A percentile compares a stretch with the other conserved stretches of the same genome.
These are phyloP conservation scores for Ascocoryne sarcoides DNA, from an alignment of 2,329 filamentous ascomycete genomes.

Conservation along the genomic window DNA sequence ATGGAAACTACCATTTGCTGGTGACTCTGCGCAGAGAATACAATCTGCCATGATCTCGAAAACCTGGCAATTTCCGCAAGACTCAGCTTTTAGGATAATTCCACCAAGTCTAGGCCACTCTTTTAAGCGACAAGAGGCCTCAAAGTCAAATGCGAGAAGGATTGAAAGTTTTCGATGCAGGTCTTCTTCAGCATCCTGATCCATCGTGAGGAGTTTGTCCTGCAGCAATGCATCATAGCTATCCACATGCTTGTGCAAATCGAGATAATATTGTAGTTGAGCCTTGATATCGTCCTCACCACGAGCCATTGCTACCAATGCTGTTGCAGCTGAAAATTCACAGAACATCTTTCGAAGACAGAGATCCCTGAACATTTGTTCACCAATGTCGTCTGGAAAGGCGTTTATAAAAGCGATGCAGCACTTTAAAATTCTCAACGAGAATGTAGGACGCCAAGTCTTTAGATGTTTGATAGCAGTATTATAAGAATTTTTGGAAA, in stretches of 20 bases:
- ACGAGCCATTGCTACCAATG: slow-evolving; percentile 43
- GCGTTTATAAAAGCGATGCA: slow-evolving; percentile 44
- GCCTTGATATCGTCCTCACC: slow-evolving; percentile 39
- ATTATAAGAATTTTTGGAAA: slow-evolving; percentile 76
- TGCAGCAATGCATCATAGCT: slow-evolving; percentile 45
- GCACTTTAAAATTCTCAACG: slow-evolving; percentile 47
- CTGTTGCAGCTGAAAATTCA: slow-evolving; percentile 54
- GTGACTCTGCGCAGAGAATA: slow-evolving; percentile 45
- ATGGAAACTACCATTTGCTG: slow-evolving; percentile 38
- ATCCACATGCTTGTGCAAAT: slow-evolving; percentile 50
- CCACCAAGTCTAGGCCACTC: slow-evolving; percentile 56
- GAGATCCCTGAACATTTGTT: slow-evolving; percentile 38
- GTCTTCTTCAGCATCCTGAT: slow-evolving; percentile 40
- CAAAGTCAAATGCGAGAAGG: slow-evolving; percentile 70
- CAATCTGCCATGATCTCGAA: slow-evolving; percentile 60
- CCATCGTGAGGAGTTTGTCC: slow-evolving; percentile 31
- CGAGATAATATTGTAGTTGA: slow-evolving; percentile 52
- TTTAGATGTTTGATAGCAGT: slow-evolving; percentile 55
- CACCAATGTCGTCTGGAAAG: slow-evolving; percentile 40
- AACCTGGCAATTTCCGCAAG: slow-evolving; percentile 36
- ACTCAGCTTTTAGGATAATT: slow-evolving; percentile 46
- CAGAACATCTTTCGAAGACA: slow-evolving; percentile 57
- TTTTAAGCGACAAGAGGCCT: slow-evolving; percentile 58
- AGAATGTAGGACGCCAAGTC: slow-evolving; percentile 42
- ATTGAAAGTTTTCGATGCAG: slow-evolving; percentile 54